A percentile compares a stretch with the other conserved stretches of the same genome.
phyloP scores from a whole-genome alignment of 1,139 yeast genomes.

The Suhomyces atakaporum region DNA sequence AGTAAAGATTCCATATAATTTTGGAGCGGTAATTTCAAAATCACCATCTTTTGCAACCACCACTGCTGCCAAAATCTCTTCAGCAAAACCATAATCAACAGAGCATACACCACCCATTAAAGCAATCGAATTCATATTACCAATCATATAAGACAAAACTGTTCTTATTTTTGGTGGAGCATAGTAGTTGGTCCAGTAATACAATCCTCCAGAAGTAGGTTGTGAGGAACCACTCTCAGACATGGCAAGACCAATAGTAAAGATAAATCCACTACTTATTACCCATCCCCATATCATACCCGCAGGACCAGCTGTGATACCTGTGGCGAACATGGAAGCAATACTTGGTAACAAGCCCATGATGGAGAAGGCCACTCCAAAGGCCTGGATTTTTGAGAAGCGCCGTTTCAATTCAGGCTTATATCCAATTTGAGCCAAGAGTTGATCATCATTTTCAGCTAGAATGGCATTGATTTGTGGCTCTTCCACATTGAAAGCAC shows the following conservation, averaged over 20 bases:
- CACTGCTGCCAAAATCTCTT: slow-evolving; percentile 53
- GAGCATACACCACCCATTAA: slow-evolving; percentile 58
- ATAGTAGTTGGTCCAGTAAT: slow-evolving; percentile 54
- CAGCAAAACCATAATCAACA: slow-evolving; percentile 60
- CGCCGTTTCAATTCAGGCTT: slow-evolving; percentile 49
- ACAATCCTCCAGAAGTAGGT: slow-evolving; percentile 73
- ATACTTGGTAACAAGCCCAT: slow-evolving; percentile 55
- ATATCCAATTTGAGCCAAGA: slow-evolving; percentile 35
- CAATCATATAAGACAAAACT: slow-evolving; percentile 57
- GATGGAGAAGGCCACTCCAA: slow-evolving; percentile 54
- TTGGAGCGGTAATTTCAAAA: slow-evolving; percentile 47
- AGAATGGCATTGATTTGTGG: slow-evolving; percentile 21
- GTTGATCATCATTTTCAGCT: slow-evolving; percentile 15
- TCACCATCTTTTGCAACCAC: slow-evolving; percentile 48
- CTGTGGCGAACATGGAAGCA: slow-evolving; percentile 30
- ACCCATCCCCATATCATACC: slow-evolving; percentile 75
- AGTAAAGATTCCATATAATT: slow-evolving; percentile 56
- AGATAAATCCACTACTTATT: slow-evolving; percentile 54
- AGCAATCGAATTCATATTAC: slow-evolving; percentile 60
- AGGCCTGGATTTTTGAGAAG: slow-evolving; percentile 48
- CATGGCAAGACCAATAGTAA: slow-evolving; percentile 61
- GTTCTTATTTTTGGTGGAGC: slow-evolving; percentile 36
- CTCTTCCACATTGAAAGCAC: slow-evolving; percentile 33
- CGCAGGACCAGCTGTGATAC: slow-evolving; percentile 49
- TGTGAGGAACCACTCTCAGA: slow-evolving; percentile 69